These are phyloP conservation scores for Populus simonii DNA, from an alignment of 345 rosid genomes.

Conservation along the genomic window DNA sequence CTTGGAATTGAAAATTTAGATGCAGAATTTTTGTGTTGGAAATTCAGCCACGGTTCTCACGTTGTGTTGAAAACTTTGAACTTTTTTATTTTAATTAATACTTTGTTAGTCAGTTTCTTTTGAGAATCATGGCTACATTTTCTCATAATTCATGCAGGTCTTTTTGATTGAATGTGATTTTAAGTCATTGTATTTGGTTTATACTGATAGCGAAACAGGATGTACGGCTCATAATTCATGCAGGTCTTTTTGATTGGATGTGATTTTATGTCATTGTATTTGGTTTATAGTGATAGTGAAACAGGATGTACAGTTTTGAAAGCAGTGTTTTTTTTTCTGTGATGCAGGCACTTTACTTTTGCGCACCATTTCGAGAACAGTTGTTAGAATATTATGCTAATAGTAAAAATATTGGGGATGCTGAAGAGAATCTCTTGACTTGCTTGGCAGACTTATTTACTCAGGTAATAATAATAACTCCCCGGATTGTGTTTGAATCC, in stretches of 20 bases:
- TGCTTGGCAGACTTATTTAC: conserved; percentile 94
- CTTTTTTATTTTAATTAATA: background rate
- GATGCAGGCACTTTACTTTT: conserved; percentile 89
- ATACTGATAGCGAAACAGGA: background rate
- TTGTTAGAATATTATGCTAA: conserved; percentile 85
- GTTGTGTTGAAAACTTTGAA: background rate
- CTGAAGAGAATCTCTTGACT: conserved; percentile 93
- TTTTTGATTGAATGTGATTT: background rate
- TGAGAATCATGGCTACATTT: background rate
- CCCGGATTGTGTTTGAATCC: background rate
- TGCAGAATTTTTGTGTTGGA: background rate
- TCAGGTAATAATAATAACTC: conserved; percentile 50
- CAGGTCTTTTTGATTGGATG: background rate
- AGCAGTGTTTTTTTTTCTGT: background rate
- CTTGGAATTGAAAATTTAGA: background rate
- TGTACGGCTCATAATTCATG: background rate
- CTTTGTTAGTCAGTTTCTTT: background rate
- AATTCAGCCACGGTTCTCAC: too few species aligned
- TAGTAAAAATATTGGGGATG: conserved; percentile 66
- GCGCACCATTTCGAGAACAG: conserved; percentile 98
- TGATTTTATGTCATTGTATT: background rate
- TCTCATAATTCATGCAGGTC: background rate
- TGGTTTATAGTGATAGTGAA: background rate
- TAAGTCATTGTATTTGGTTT: background rate
- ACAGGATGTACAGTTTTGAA: background rate